Base-by-base conservation (phyloP, 345 rosid species). In the Bruguiera parviflora region DNA sequence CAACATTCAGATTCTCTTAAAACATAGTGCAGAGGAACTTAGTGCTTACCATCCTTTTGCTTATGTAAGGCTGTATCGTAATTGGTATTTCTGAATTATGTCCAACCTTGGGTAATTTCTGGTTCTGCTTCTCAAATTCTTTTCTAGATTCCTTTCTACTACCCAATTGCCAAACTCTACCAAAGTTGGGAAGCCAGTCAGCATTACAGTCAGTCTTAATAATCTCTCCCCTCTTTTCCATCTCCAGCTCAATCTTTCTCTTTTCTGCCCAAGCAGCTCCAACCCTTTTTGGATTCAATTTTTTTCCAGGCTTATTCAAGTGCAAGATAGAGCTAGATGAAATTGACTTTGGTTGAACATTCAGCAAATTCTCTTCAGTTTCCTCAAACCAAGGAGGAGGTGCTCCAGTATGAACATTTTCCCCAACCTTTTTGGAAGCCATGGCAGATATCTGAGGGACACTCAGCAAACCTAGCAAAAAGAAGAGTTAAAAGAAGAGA, bases 241-340 rank as follows among this genome's bases (percentile, higher is more conserved):
- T 88, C 75, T 92, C 96, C 75, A 95, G 72, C 84, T 92, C 99
- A 53, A 85, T 77, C 83, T 90, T 90, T 81, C 97, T 87, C 82
- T 72, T 89, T 73, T 95, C 98, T 67, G 99, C 98, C 97, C 97
- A 95, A 18, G 94, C 98, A 78, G 97, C 98, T 13, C 99, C 99
- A n/a, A 92, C 98, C 73, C 99, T 86, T 57, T 90, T 89, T 28
- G 94, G 97, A 66, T 95, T 87, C 83, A 92, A 77, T 71, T 87
- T 77, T 75, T 92, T 95, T 66, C 74, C 77, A 11, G 82, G 71
- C 51, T 74, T 81, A 62, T 79, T 75, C 92, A 93, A 79, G 86
- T 88, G 57, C n/a, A 20, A 71, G 46, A 73, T 24, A 64, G 20
- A 52, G 47, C 65, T 82, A 46, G 83, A 79, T 29, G 76, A 79